These are phyloP conservation scores for Neurospora sp. DNA, from an alignment of 495 filamentous ascomycete species.

Conservation along the genomic window DNA sequence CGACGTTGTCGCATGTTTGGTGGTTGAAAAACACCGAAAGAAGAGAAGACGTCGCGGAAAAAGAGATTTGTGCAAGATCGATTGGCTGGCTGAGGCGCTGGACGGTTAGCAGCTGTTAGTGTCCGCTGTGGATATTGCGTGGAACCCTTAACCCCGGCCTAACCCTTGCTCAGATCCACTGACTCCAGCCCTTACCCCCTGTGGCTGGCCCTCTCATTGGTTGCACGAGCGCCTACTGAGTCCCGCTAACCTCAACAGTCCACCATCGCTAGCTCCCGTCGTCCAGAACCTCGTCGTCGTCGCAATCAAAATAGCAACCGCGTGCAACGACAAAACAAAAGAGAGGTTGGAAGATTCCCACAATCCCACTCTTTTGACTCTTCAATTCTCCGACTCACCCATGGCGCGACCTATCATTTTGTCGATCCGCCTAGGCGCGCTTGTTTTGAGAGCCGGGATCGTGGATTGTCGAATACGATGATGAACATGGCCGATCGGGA, in stretches of 20 bases:
- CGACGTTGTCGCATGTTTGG: neutral
- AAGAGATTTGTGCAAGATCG: neutral
- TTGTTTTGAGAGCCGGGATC: neutral
- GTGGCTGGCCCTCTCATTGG: conserved; percentile 3
- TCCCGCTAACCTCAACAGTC: neutral
- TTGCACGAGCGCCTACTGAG: conserved; percentile 8
- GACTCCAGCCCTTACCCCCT: neutral
- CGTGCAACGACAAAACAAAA: neutral
- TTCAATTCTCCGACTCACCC: neutral
- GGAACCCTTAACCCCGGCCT: neutral
- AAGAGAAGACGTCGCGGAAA: neutral
- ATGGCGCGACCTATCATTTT: neutral
- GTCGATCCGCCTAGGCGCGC: neutral
- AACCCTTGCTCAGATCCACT: neutral
- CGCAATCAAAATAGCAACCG: neutral
- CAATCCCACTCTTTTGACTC: neutral
- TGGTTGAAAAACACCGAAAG: neutral
- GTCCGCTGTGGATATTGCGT: neutral
- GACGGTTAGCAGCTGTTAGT: neutral
- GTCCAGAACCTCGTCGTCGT: neutral
- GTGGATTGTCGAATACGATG: neutral
- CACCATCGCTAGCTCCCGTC: neutral
- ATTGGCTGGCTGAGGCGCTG: neutral
- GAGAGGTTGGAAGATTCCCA: neutral
- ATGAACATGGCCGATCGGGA: neutral